phyloP scores from a whole-genome alignment of 352 stramenopile genomes.

The Phytophthora hybrid region DNA sequence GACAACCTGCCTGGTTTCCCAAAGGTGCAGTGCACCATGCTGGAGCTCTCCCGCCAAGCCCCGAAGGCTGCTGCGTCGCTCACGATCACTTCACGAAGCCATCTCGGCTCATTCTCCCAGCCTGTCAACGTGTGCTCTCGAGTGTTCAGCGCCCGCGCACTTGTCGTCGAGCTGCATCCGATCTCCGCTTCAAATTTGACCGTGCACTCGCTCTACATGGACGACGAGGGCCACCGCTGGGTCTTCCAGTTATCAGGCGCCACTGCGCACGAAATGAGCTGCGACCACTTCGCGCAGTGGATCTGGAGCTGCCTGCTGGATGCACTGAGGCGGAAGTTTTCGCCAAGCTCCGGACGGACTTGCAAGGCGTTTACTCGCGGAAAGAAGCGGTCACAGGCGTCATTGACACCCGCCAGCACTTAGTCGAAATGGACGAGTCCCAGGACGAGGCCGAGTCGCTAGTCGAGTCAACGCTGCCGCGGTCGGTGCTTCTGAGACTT shows the following conservation, averaged over 20 bases:
- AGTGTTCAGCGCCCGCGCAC: conserved; percentile 42
- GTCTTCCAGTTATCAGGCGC: conserved; percentile 59
- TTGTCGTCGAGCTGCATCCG: conserved; percentile 37
- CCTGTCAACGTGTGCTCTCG: conserved; percentile 57
- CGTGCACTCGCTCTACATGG: conserved; percentile 52
- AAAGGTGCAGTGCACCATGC: conserved; percentile 61
- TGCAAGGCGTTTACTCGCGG: conserved; percentile 62
- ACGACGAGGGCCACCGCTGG: conserved; percentile 66
- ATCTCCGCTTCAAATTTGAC: conserved; percentile 43
- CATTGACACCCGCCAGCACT: conserved; percentile 30
- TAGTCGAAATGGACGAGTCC: conserved; percentile 13
- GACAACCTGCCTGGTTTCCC: no score
- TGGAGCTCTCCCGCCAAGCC: conserved; percentile 53
- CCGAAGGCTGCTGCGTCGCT: no score
- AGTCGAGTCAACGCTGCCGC: conserved; percentile 19
- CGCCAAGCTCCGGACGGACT: conserved; percentile 61
- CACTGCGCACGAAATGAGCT: conserved; percentile 58
- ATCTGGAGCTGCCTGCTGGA: conserved; percentile 35
- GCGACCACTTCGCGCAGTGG: conserved; percentile 68
- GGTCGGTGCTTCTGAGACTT: conserved; percentile 44
- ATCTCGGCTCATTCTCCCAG: conserved; percentile 63
- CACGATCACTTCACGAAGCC: conserved; percentile 56
- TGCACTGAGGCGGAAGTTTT: conserved; percentile 39
- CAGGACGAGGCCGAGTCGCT: conserved; percentile 4
- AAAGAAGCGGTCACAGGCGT: conserved; percentile 55